Base-by-base conservation (phyloP, 371 early-diverging fungal genomes). In the Lichtheimia hyalospora region DNA sequence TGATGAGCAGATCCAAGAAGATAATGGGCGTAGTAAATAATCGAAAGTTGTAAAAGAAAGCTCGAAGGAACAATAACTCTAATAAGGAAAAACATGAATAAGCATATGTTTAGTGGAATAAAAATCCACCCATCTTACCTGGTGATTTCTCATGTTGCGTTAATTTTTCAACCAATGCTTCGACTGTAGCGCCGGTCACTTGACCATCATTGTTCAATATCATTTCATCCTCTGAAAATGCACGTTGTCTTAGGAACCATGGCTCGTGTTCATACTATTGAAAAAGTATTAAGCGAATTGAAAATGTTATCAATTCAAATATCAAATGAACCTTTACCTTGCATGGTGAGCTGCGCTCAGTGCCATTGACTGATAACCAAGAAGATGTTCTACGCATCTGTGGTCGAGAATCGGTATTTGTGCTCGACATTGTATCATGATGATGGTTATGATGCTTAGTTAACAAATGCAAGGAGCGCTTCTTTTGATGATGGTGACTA, bases 11-110 rank as follows among this genome's bases (percentile, higher is more conserved):
- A 7, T 79, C 69, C 49, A 96, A 76, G 39, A 97, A 79, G 53
- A 87, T 82, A 0, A 69, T 69, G 3, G 96, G 83, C 5, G 89
- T 78, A 0, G 89, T 84, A 61, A 96, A 96, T 44, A 90, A 82
- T 40, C 91, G 92, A 77, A 93, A 96, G 39, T 93, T 95, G 66
- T 96, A 85, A 70, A 97, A 74, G 75, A 97, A 96, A 0, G 93
- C 88, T 5, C 83, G 83, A 6, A 86, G 84, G 75, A 93, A 96
- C 49, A 83, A 74, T 4, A 89, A 71, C 60, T 97, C 96, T 65
- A 80, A 12, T 20, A 2, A 3, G 13, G 13, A 21, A 54, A 39
- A 5, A 23, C 15, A 7, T 3, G 5, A 41, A 3, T n/a, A 20
- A 15, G 18, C 5, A 5, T 16, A 20, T 41, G 25, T 7, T 20